Evolutionary conservation across 805 yeast species (phyloP).

Genomic region (Barnettozyma vustinii): DNA sequence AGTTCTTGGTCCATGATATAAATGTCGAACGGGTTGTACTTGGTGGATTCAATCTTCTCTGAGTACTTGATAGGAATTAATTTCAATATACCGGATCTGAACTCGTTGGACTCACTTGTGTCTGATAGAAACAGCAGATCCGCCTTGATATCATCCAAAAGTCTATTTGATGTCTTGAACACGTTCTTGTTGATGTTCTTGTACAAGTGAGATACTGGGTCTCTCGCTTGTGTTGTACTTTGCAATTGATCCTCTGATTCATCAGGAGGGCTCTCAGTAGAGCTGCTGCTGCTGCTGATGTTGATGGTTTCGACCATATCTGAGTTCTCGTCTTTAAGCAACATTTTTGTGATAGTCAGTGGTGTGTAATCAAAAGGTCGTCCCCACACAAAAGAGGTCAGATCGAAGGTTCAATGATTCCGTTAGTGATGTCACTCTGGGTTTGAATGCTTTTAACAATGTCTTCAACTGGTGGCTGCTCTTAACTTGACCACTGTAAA

Average conservation of each 20-base stretch:
- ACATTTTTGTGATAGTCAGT: not conserved
- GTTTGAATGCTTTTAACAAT: not conserved
- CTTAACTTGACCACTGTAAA: not conserved
- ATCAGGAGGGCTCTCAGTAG: not conserved
- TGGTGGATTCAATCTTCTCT: conserved; percentile 16
- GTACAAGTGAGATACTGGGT: not conserved
- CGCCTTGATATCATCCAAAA: conserved; percentile 56
- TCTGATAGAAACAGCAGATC: conserved; percentile 31
- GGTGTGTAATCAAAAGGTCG: not conserved
- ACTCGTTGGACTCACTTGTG: conserved; percentile 9
- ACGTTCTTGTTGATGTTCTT: not conserved
- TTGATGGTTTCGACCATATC: not conserved
- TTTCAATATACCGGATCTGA: conserved; percentile 25
- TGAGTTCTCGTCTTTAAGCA: not conserved
- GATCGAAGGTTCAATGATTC: not conserved
- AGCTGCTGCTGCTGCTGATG: not conserved
- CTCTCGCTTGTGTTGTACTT: not conserved
- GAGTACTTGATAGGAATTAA: conserved; percentile 29
- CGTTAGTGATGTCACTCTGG: not conserved
- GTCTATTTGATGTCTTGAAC: conserved; percentile 62
- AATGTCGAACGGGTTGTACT: conserved; percentile 20
- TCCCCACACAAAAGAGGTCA: not conserved
- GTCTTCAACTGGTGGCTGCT: not conserved
- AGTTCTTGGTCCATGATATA: conserved; percentile 25
- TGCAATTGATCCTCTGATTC: not conserved